phyloP scores from a whole-genome alignment of 164 flowering plant species.

The Cinnamomum chago region DNA sequence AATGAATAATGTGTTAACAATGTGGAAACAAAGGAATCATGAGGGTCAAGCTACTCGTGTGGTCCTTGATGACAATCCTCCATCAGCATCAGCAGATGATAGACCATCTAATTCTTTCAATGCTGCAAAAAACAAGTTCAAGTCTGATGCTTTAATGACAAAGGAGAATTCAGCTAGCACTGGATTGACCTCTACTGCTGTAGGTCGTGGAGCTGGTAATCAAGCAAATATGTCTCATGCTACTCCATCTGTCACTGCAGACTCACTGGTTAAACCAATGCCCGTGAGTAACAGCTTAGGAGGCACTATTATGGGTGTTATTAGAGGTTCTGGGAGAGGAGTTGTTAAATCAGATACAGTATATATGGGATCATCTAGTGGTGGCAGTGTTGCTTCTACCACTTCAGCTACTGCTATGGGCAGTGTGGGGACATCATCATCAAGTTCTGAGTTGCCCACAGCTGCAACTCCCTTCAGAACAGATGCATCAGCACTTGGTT shows the following conservation, averaged over 20 bases:
- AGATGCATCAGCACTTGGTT: conserved; percentile 82
- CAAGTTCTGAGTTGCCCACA: conserved; percentile 31
- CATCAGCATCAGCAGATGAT: conserved; percentile 41
- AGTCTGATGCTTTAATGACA: conserved; percentile 28
- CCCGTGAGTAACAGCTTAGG: conserved; percentile 63
- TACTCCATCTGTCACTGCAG: conserved; percentile 32
- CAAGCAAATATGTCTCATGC: conserved; percentile 14
- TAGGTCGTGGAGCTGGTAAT: conserved; percentile 15
- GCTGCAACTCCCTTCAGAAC: conserved; percentile 63
- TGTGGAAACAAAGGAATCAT: conserved; percentile 98
- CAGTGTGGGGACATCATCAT: conserved; percentile 25
- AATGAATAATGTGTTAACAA: conserved; percentile 84
- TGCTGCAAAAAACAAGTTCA: conserved; percentile 41
- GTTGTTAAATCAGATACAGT: conserved; percentile 59
- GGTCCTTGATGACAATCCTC: conserved; percentile 57
- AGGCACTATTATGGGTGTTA: conserved; percentile 83
- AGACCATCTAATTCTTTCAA: conserved; percentile 16
- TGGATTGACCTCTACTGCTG: conserved; percentile 23
- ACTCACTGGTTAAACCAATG: conserved; percentile 44
- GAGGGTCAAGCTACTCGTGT: conserved; percentile 92
- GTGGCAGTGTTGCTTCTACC: conserved; percentile 11
- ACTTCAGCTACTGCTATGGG: conserved; percentile 22
- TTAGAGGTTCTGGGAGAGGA: conserved; percentile 81
- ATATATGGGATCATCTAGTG: conserved; percentile 38
- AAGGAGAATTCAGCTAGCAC: conserved; percentile 39